Base-by-base conservation (phyloP, 208 protist genomes). In the Leishmania tarentolae region DNA sequence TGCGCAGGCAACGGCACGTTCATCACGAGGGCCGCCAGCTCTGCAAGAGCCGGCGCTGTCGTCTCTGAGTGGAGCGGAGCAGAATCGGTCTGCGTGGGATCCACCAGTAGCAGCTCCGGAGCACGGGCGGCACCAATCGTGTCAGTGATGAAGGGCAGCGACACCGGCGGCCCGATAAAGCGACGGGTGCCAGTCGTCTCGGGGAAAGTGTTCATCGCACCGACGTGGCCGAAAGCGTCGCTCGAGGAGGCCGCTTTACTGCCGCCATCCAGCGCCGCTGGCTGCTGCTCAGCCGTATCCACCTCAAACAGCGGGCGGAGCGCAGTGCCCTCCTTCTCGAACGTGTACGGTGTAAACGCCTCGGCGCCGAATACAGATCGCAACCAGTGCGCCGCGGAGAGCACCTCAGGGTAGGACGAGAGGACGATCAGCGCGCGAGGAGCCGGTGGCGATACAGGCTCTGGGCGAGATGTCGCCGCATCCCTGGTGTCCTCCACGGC, bases 341-440 rank as follows among this genome's bases (percentile, higher is more conserved):
- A 86, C 3, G 88, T 93, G 61, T 88, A 79, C 1, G 81, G 81
- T 2, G 66, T 28, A 78, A 96, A 96, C 0, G 90, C 89, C n/a
- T 85, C 84, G 1, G 81, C 80, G 59, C 88, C 91, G 76, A 96
- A 96, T 59, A 94, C 82, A 61, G 82, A 56, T 40, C 81, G 77
- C 24, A 96, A 77, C 87, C 85, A 94, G 21, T 75, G 86, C 57
- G 81, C 84, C 40, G 81, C 80, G 19, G 83, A 79, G 21, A 85
- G 47, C 19, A 93, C 71, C 17, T 94, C 90, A 28, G 80, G 37
- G 81, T 88, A 90, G 65, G 73, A 83, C 44, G 80, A 72, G 50
- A 96, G 40, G 46, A 96, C 73, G 46, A 96, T 74, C 50, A 96
- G 52, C 4, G 87, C 90, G 19, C 83, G 86, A 17, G 92, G 92